Evolutionary conservation across 192 early-diverging fungal genomes (phyloP), one percentile per base, ranked within the genome.

Genomic region (Spizellomyces sp.): DNA sequence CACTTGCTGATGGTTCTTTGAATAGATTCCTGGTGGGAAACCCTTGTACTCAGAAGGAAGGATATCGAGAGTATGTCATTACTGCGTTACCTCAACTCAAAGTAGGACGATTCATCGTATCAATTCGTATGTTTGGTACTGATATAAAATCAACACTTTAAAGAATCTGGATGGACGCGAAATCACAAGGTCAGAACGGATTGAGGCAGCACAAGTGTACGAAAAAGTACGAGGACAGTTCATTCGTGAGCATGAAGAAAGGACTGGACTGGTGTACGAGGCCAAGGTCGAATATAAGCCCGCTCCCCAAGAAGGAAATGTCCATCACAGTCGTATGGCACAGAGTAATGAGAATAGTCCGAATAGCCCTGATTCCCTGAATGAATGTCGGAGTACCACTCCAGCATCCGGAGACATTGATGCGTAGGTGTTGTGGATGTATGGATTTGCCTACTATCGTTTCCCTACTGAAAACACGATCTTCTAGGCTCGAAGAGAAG

Each of bases 111-210:
- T 12, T 4, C 50, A 4, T 36, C 14, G 50, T 4, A n/a, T 54
- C 17, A 48, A 41, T 58, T 67, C 21, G 56, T 58, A 45, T 75
- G 44, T 21, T 42, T 27, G 27, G 10, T 57, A 14, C 15, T 54
- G 1, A 19, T n/a, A 54, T 12, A n/a, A n/a, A 54, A 54, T 19
- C 12, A n/a, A 19, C 50, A n/a, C 50, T n/a, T 52, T 0, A 54
- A 15, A 86, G 81, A 59, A 66, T 5, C 74, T 88, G 5, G 87
- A 88, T 64, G 85, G 83, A 36, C 58, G 68, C 36, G 80, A 81
- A 36, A 85, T 88, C 56, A 77, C 82, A 41, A 87, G 81, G 55
- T 81, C 87, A 19, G 87, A 88, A 58, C 65, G 87, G 43, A 78
- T 88, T 15, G 21, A n/a, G 0, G 85, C 87, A 4, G 56, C 62